Base-by-base conservation (phyloP, 495 filamentous ascomycete species). In the Aspergillus sparsus region DNA sequence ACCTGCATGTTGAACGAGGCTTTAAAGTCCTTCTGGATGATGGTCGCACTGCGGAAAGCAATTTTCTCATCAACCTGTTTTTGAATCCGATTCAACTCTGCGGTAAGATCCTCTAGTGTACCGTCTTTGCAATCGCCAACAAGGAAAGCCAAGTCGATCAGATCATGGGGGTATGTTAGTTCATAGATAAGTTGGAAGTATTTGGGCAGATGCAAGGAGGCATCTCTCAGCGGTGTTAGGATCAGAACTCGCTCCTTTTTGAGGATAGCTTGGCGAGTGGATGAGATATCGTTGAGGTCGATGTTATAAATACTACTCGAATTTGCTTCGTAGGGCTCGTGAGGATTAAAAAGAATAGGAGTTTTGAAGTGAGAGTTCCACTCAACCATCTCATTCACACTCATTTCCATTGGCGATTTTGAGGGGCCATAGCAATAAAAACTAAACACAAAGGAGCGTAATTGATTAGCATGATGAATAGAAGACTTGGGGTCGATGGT, bases 391-490 rank as follows among this genome's bases (percentile, higher is more conserved):
- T 98, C 94, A 66, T 96, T 96, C 27, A 88, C 76, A 35, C 86
- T 83, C 90, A 98, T 97, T 42, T 93, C 85, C 88, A 95, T 95
- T 49, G 94, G 94, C 11, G 94, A 81, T 78, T 93, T 96, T 10
- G 89, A 82, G 8, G 94, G 93, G 11, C 94, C 94, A 81, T 89
- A 98, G 80, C 94, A 98, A 77, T 96, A 96, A 74, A 96, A 98
- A 74, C 95, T 97, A 71, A 44, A 1, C 13, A 6, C 41, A n/a
- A 33, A 3, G 46, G 16, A 34, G 12, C 33, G 33, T 60, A 27
- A 60, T 50, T 41, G 5, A 7, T 2, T 41, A 31, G 49, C n/a
- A 21, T 34, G 27, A 12, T 21, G 11, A 10, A 5, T 33, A 15
- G 32, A 34, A 34, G 34, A 3, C 12, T 32, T 11, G 15, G 34